phyloP scores from a whole-genome alignment of 2,329 filamentous ascomycete genomes.

The Chaetomium sp. region DNA sequence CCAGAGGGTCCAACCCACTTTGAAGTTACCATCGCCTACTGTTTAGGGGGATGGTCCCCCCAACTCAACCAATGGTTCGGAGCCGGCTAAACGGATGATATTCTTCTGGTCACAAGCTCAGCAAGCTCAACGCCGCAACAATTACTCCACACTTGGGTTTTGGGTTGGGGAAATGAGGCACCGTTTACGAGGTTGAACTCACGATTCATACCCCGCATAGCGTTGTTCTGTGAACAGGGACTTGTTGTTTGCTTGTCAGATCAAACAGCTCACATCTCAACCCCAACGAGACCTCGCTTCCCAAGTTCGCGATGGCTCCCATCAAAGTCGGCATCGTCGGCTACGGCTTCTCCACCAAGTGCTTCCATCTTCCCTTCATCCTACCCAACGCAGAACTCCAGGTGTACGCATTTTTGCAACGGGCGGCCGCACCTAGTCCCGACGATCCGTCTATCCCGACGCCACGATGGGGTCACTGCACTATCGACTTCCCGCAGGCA shows the following conservation, averaged over 20 bases:
- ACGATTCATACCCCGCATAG: too few species aligned
- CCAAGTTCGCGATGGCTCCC: slow-evolving; percentile 2
- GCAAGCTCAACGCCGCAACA: too few species aligned
- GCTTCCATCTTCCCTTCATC: slow-evolving; percentile 47
- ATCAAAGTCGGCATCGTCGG: slow-evolving; percentile 45
- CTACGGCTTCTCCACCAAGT: slow-evolving; percentile 43
- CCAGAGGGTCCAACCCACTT: too few species aligned
- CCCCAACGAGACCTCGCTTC: neutral
- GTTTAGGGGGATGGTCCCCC: neutral
- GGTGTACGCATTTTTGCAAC: slow-evolving; percentile 43
- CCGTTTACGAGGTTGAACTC: too few species aligned
- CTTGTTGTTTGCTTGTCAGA: too few species aligned
- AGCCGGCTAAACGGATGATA: slow-evolving; percentile 5
- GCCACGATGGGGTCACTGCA: slow-evolving; percentile 36
- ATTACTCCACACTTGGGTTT: too few species aligned
- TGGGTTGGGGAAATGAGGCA: too few species aligned
- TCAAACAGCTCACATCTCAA: neutral
- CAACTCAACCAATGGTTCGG: neutral
- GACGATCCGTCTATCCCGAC: slow-evolving; percentile 2
- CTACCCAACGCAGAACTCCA: slow-evolving; percentile 39
- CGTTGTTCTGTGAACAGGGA: too few species aligned
- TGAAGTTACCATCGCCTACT: neutral
- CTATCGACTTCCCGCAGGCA: slow-evolving; percentile 39
- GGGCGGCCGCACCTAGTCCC: slow-evolving; percentile 29
- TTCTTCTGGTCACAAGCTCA: neutral